Evolutionary conservation across 2,329 filamentous ascomycete genomes (phyloP).

Genomic region (Pestalotiopsis fici): DNA sequence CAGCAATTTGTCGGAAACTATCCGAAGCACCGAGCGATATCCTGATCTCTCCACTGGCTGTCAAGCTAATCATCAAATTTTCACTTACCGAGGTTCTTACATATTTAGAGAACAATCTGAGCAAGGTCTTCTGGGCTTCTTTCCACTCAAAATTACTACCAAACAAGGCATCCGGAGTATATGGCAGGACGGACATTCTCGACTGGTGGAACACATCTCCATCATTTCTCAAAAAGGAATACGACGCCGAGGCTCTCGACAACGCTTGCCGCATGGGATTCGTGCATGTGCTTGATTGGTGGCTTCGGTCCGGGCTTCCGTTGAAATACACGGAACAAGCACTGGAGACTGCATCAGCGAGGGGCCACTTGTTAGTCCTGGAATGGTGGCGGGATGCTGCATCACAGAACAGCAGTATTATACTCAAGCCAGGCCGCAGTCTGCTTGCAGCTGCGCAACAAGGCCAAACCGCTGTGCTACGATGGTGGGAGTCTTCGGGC

Average conservation of each 20-base stretch:
- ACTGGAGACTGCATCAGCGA: slow-evolving; percentile 82
- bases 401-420: slow-evolving; percentile 56
- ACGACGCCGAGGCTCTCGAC: slow-evolving; percentile 82
- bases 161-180: slow-evolving; percentile 85
- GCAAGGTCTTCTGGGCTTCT: slow-evolving; percentile 74
- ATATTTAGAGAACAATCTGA: slow-evolving; percentile 66
- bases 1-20: slow-evolving; percentile 74
- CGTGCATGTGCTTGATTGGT: slow-evolving; percentile 86
- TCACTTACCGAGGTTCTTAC: slow-evolving; percentile 77
- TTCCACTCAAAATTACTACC: slow-evolving; percentile 85
- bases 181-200: slow-evolving; percentile 80
- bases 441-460: slow-evolving; percentile 83
- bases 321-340: slow-evolving; percentile 86
- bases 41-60: slow-evolving; percentile 76
- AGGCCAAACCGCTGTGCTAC: slow-evolving; percentile 74
- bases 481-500: slow-evolving; percentile 85
- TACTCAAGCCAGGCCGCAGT: slow-evolving; percentile 80
- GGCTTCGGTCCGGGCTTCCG: slow-evolving; percentile 75
- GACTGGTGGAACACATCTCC: slow-evolving; percentile 89
- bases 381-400: slow-evolving; percentile 89
- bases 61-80: slow-evolving; percentile 91
- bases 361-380: slow-evolving; percentile 82
- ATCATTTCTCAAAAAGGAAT: slow-evolving; percentile 83
- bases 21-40: slow-evolving; percentile 71
- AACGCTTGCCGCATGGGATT: slow-evolving; percentile 85